Evolutionary conservation across 1,284 basidiomycete genomes (phyloP).

Genomic region (Cutaneotrichosporon spelunceum): DNA sequence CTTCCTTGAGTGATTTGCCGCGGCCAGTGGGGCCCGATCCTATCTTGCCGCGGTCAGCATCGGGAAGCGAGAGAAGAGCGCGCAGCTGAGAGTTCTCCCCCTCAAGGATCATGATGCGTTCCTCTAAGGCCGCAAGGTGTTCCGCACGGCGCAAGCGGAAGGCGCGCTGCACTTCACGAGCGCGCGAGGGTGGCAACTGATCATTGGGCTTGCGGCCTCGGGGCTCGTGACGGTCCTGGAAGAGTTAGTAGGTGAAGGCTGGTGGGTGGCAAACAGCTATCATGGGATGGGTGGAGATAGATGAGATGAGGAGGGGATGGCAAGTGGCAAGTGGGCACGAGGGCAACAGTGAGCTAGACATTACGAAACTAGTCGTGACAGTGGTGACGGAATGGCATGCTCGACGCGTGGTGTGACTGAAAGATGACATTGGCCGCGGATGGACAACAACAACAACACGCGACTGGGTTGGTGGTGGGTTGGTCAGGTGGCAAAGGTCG

Average conservation of each 20-base stretch:
- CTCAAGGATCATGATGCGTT: conserved; percentile 76
- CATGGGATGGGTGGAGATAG: neutral
- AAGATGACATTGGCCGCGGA: neutral
- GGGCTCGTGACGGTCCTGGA: conserved; percentile 48
- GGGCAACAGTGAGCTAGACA: no score
- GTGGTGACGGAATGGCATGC: neutral
- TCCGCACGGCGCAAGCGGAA: conserved; percentile 86
- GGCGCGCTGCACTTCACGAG: conserved; percentile 85
- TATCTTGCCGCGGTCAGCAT: conserved; percentile 51
- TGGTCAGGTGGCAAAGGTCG: neutral
- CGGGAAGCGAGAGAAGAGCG: conserved; percentile 69
- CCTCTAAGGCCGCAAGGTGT: conserved; percentile 77
- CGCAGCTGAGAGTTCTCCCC: conserved; percentile 77
- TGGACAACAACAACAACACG: neutral
- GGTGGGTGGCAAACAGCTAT: neutral
- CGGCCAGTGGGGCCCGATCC: conserved; percentile 52
- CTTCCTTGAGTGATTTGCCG: conserved; percentile 50
- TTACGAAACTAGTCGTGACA: neutral
- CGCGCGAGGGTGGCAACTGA: conserved; percentile 84
- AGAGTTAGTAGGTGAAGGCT: neutral
- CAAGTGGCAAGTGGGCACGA: no score
- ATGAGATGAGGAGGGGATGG: neutral
- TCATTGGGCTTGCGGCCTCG: conserved; percentile 88
- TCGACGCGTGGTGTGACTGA: neutral
- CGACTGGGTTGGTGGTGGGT: no score